phyloP scores from a whole-genome alignment of 805 yeast genomes.

The Teunomyces lycoperdinae region DNA sequence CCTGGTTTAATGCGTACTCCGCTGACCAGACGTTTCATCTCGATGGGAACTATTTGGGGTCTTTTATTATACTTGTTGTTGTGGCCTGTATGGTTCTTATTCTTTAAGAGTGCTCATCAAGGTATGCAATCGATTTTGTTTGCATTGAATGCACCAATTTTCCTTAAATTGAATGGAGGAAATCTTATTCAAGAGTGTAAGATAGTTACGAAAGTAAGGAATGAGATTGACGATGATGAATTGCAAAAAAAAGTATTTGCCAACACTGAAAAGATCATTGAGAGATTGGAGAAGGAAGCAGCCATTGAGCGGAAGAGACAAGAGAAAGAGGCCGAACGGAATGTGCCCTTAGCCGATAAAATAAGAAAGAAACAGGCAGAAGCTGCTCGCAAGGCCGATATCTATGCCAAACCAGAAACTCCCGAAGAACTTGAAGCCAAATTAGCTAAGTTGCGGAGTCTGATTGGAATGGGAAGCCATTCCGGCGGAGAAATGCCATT shows the following conservation, averaged over 20 bases:
- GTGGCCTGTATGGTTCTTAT: constrained; percentile 81
- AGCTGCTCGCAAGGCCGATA: constrained; percentile 18
- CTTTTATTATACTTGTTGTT: constrained; percentile 57
- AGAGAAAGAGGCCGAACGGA: constrained; percentile 15
- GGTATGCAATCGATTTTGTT: constrained; percentile 79
- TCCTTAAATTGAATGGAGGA: constrained; percentile 62
- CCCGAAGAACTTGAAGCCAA: constrained; percentile 36
- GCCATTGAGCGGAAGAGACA: constrained; percentile 62
- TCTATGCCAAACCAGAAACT: constrained; percentile 32
- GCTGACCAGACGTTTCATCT: constrained; percentile 71
- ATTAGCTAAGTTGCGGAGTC: constrained; percentile 24
- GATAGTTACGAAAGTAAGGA: constrained; percentile 50
- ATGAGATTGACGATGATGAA: constrained; percentile 60
- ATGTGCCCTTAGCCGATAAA: constrained; percentile 17
- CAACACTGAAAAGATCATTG: constrained; percentile 57
- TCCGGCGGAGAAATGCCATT: constrained; percentile 17
- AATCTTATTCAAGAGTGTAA: constrained; percentile 72
- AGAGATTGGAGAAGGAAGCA: constrained; percentile 61
- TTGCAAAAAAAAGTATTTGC: constrained; percentile 61
- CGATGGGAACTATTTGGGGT: constrained; percentile 71
- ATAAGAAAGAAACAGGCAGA: constrained; percentile 15
- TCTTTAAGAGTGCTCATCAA: constrained; percentile 68
- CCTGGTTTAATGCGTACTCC: constrained; percentile 94
- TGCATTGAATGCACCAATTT: constrained; percentile 69
- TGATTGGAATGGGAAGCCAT: constrained; percentile 17